Base-by-base conservation (phyloP, 371 early-diverging fungal species). In the Mortierella sp. region DNA sequence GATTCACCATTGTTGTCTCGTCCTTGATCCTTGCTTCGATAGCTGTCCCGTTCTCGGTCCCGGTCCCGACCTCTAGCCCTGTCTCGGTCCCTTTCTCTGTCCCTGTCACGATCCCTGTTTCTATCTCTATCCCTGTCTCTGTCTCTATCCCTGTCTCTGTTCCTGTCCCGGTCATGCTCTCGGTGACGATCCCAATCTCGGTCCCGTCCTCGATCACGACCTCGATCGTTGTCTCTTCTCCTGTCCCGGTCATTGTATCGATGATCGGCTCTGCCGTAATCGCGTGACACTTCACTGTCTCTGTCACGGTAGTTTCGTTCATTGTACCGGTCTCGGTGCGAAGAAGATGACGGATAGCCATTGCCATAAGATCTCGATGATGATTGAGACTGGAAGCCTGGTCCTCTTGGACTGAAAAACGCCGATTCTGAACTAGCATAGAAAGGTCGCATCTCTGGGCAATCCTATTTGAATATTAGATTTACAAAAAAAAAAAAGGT, bases 341-440 rank as follows among this genome's bases (percentile, higher is more conserved):
- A 21, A 6, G 57, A 57, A 26, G 9, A 18, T 21, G 59, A 25
- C 2, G 37, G 2, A 19, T 29, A 21, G 21, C 19, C 14, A 1
- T 59, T 37, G 23, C 26, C 3, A 16, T 25, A 19, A n/a, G 1
- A 11, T 21, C 14, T 21, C 18, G 64, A 56, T 18, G 57, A 52
- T 19, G 45, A 7, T 7, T 60, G 21, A 9, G 25, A 53, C 9
- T 23, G 3, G 53, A 21, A 19, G 53, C 12, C 53, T 21, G 19
- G n/a, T 12, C 52, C 55, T 53, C 7, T 37, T 18, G 6, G 59
- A 57, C 0, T 16, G 3, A 52, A 37, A 51, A 68, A 68, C 1
- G 69, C 69, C 4, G 69, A 68, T 19, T 21, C 57, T 16, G 29
- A 11, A 12, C 57, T 62, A 7, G 64, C 63, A 30, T 59, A 64